Evolutionary conservation across 2,329 filamentous ascomycete species (phyloP).

Genomic region (Neurospora sp.): DNA sequence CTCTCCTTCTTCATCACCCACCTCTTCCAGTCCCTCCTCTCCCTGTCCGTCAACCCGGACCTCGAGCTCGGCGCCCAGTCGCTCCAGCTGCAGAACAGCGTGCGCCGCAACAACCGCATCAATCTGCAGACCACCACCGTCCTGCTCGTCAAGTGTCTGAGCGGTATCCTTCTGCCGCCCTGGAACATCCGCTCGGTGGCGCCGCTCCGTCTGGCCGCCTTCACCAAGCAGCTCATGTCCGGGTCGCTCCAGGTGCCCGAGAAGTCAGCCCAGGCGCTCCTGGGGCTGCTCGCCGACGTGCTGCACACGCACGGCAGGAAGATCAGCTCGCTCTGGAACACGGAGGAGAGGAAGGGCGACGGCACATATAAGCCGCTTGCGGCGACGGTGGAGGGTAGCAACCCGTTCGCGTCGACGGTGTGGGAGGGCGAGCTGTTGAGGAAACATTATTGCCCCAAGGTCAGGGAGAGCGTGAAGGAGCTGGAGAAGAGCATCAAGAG

Average conservation of each 20-base stretch:
- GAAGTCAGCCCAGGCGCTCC: slow-evolving; percentile 71
- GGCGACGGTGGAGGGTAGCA: slow-evolving; percentile 70
- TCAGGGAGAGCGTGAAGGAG: slow-evolving; percentile 62
- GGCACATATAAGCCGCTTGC: slow-evolving; percentile 70
- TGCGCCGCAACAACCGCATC: slow-evolving; percentile 49
- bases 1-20: slow-evolving; percentile 92
- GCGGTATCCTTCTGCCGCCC: slow-evolving; percentile 67
- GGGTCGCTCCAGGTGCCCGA: slow-evolving; percentile 78
- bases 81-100: slow-evolving; percentile 53
- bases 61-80: slow-evolving; percentile 73
- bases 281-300: slow-evolving; percentile 69
- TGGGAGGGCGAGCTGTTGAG: slow-evolving; percentile 90
- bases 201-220: slow-evolving; percentile 77
- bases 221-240: slow-evolving; percentile 83
- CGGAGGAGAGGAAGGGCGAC: slow-evolving; percentile 86
- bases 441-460: slow-evolving; percentile 76
- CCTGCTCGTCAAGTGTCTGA: slow-evolving; percentile 77
- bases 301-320: slow-evolving; percentile 74
- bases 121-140: slow-evolving; percentile 94
- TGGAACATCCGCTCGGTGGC: slow-evolving; percentile 66
- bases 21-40: slow-evolving; percentile 77
- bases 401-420: slow-evolving; percentile 79
- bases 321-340: slow-evolving; percentile 81
- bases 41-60: slow-evolving; percentile 70
- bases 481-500: slow-evolving; percentile 54